phyloP scores from a whole-genome alignment of 129 eudicot genomes.

The Saussurea involucrata region DNA sequence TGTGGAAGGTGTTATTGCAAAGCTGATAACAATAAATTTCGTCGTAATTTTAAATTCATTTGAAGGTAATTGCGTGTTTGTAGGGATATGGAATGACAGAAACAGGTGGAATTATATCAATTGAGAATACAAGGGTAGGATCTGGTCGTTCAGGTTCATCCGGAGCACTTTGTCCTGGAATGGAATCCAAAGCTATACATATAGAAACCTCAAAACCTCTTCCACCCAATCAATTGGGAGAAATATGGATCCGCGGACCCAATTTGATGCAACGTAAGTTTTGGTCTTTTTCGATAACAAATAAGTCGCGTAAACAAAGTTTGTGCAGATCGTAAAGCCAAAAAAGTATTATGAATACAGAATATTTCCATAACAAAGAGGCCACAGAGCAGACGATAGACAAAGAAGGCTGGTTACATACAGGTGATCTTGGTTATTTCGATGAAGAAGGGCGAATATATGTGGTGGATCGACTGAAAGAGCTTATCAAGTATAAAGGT shows the following conservation, averaged over 20 bases:
- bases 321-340: background rate
- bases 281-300: background rate
- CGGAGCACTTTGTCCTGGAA: constrained; percentile 60
- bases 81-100: constrained; percentile 53
- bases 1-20: too few relatives aligned
- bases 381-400: constrained; percentile 86
- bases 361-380: constrained; percentile 69
- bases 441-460: constrained; percentile 78
- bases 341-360: constrained; percentile 26
- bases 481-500: constrained; percentile 90
- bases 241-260: constrained; percentile 87
- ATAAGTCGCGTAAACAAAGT: background rate
- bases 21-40: too few relatives aligned
- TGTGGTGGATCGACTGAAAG: constrained; percentile 86
- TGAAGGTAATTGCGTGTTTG: background rate
- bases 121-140: constrained; percentile 45
- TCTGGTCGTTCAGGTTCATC: constrained; percentile 53
- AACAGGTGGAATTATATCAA: constrained; percentile 56
- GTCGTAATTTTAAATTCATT: background rate
- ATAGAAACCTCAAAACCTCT: constrained; percentile 68
- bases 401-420: constrained; percentile 82
- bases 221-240: constrained; percentile 73
- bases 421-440: constrained; percentile 94
- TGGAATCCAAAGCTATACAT: constrained; percentile 61
- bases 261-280: constrained; percentile 73